Base-by-base conservation (phyloP, 441 rosid species). In the Flueggea neowawraea region DNA sequence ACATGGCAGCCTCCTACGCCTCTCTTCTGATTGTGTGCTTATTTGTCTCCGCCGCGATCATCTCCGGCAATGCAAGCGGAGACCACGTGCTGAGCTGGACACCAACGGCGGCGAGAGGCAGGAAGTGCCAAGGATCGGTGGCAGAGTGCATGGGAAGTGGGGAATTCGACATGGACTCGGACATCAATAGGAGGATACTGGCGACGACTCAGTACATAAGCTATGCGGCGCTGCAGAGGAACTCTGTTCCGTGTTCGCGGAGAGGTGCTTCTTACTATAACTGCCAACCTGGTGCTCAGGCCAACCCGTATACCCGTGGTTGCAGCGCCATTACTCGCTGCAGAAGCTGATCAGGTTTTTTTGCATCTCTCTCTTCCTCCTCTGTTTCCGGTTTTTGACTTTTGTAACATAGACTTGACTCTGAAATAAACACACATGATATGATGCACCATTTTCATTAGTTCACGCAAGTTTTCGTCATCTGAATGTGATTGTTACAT, bases 221-320 rank as follows among this genome's bases (percentile, higher is more conserved):
- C 90, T 93, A 90, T 73, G 93, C 84, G 6, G 95, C 96, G 14
- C 78, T 93, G 73, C 85, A 68, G 87, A 85, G 83, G 80, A 72
- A 85, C 78, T 70, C 77, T 7, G 88, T 85, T 13, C 98, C 98
- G 22, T 93, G 98, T 65, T 90, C 97, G 7, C 78, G 78, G 4
- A 93, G 98, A 65, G 97, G 98, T 33, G 86, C 96, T 4, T 90
- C 98, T 14, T 93, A 93, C 74, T 93, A 93, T 78, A 90, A 90
- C 78, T 93, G 98, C 75, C 75, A 62, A 71, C 75, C 78, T 48
- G 90, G 95, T 16, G 91, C 84, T 49, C 72, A 80, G 78, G 85
- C 96, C 57, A 93, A 93, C 69, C 97, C 98, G 54, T 93, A 93
- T 71, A 31, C 57, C 74, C 96, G 97, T 56, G 97, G 95, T 47